Percentiles rank a stretch among this genome's conserved stretches.
Conservation (phyloP, 768 basidiomycete species). For the Hygrophoropsis aurantiaca region DNA sequence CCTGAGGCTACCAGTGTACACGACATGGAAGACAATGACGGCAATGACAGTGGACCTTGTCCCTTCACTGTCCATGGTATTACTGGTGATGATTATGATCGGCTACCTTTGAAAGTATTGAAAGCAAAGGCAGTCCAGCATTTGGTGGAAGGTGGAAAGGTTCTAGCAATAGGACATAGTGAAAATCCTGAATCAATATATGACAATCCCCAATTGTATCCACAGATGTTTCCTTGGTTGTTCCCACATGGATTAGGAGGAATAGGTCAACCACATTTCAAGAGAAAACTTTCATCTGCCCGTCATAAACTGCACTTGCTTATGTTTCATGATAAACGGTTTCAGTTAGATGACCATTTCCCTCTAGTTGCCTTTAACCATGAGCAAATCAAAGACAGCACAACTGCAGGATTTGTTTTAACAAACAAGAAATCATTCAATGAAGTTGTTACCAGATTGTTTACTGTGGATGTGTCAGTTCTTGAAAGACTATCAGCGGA, state of each 20-base stretch:
- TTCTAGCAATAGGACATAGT: too few species aligned
- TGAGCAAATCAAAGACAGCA: too few species aligned
- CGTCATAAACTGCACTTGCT: slow-evolving; percentile 30
- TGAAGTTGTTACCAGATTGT: too few species aligned
- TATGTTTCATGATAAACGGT: slow-evolving; percentile 40
- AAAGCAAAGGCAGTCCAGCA: slow-evolving; percentile 26
- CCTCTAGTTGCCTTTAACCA: slow-evolving; percentile 37
- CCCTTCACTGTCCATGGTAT: too few species aligned
- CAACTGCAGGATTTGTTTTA: too few species aligned
- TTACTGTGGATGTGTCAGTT: too few species aligned
- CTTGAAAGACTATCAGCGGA: slow-evolving; percentile 16
- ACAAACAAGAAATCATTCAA: slow-evolving; percentile 41
- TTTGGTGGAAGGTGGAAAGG: too few species aligned
- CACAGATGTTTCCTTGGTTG: too few species aligned
- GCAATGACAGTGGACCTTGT: slow-evolving; percentile 39
- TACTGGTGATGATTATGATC: slow-evolving; percentile 21
- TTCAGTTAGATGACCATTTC: slow-evolving; percentile 38
- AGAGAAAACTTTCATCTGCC: slow-evolving; percentile 22
- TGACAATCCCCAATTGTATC: too few species aligned
- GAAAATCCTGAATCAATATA: slow-evolving; percentile 39
- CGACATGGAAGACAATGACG: slow-evolving; percentile 27
- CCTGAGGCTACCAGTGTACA: too few species aligned
- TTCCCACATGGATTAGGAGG: slow-evolving; percentile 40
- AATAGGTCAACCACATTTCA: slow-evolving; percentile 21
- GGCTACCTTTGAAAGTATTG: slow-evolving; percentile 13